phyloP scores from a whole-genome alignment of 192 early-diverging fungal genomes.

The Backusella morwellensis region DNA sequence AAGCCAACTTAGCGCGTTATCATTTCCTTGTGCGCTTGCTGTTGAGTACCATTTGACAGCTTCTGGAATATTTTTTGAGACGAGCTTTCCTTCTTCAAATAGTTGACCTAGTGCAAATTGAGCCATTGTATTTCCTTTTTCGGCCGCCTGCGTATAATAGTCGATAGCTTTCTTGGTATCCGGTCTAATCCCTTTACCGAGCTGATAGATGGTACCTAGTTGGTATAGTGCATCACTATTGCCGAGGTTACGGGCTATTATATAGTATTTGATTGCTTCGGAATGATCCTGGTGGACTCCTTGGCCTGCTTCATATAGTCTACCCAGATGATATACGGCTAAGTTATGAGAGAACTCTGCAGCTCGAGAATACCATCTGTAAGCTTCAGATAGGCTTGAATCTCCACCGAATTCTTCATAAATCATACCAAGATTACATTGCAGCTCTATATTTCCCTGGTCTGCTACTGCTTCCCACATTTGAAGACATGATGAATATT shows the following conservation, averaged over 20 bases:
- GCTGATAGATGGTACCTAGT: background rate
- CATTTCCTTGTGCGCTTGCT: background rate
- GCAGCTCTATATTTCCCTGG: background rate
- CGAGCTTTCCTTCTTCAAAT: too few species aligned
- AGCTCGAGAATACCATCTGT: background rate
- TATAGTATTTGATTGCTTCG: background rate
- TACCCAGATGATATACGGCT: background rate
- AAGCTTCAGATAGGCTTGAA: background rate
- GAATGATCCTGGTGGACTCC: background rate
- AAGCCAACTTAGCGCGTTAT: background rate
- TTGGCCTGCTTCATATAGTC: background rate
- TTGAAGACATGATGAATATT: background rate
- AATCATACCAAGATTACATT: background rate
- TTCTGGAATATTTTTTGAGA: background rate
- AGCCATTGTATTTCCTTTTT: too few species aligned
- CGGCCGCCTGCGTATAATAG: background rate
- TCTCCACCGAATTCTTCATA: background rate
- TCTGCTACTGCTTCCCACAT: background rate
- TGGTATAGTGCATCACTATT: background rate
- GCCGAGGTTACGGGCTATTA: background rate
- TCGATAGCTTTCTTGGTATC: background rate
- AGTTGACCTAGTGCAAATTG: too few species aligned
- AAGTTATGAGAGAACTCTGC: background rate
- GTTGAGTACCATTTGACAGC: background rate
- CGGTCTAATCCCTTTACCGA: background rate